Evolutionary conservation across 371 early-diverging fungal genomes (phyloP).

Genomic region (Rhizoclosmatium hyalinum): DNA sequence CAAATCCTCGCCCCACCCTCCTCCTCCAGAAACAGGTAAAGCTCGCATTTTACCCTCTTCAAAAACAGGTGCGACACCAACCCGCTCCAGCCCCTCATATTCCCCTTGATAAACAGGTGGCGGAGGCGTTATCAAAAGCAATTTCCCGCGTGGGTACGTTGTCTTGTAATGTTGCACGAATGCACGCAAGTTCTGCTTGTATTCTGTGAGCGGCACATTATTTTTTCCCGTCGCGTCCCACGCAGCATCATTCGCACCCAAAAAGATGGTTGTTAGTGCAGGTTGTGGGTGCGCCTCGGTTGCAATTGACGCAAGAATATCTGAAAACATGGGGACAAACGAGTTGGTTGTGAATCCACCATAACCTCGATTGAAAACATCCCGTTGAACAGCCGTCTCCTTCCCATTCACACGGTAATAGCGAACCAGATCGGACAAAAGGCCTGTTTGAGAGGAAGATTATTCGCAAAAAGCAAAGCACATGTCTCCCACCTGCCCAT

Average conservation of each 20-base stretch:
- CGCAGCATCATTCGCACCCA: constrained; percentile 23
- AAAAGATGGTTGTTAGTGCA: constrained; percentile 11
- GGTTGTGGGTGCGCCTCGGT: neutral
- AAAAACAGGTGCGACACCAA: too few species aligned
- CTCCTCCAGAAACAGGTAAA: too few species aligned
- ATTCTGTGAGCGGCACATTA: constrained; percentile 7
- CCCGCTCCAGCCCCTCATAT: neutral
- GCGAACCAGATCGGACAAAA: neutral
- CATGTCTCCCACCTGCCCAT: neutral
- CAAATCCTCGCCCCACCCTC: too few species aligned
- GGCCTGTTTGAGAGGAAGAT: neutral
- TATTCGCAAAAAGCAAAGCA: neutral
- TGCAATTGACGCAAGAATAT: neutral
- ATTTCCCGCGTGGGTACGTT: neutral
- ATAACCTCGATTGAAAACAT: constrained; percentile 18
- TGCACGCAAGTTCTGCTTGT: neutral
- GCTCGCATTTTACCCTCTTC: too few species aligned
- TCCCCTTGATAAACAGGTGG: constrained; percentile 21
- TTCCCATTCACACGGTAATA: neutral
- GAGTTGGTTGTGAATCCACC: constrained; percentile 11
- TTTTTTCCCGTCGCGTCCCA: neutral
- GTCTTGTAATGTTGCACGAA: neutral
- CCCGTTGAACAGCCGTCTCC: neutral
- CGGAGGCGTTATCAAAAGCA: constrained; percentile 12
- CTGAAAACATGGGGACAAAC: constrained; percentile 13